Evolutionary conservation across 2,329 filamentous ascomycete genomes (phyloP), one percentile per base, ranked within the genome.

Genomic region (Clarireedia homoeocarpa): DNA sequence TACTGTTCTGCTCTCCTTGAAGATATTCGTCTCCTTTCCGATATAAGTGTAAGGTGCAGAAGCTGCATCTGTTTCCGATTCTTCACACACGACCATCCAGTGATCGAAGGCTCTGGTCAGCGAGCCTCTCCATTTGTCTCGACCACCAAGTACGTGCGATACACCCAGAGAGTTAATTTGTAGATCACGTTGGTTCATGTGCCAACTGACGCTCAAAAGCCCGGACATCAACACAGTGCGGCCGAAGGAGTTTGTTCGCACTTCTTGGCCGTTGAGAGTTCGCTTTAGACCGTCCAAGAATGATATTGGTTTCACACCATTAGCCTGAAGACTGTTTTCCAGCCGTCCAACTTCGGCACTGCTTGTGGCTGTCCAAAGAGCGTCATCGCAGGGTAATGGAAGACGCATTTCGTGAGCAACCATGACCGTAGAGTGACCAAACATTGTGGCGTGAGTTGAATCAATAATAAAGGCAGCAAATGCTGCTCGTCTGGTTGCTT

Each of bases 371-470:
- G 87, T 88, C 94, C 94, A 99, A 10, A 97, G 74, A 4, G 86
- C 83, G 69, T 97, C 94, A 63, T 97, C 91, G 67, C 92, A 97
- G 0, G 94, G 94, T 45, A 99, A 73, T 0, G 91, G 89, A 7
- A 97, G 77, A 50, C 90, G 84, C 82, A 99, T 89, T 71, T 97
- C 94, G 66, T 97, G 91, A 2, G 91, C 91, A 6, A 95, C 91
- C 92, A 97, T 96, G 45, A 95, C 91, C 0, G 90, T 92, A 3
- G 91, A 94, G 71, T 97, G 94, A 0, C 92, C 94, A 71, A 97
- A 97, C 88, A 99, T 96, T 27, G 91, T 96, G 1, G 91, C 91
- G 71, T 99, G 94, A 1, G 91, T 95, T 4, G 91, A 95, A 70
- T 99, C 94, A 62, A 97, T 86, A 45, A 96, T 84, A 68, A 97